Base-by-base conservation (phyloP, 106 monocot genomes). In the Agapanthus africanus region DNA sequence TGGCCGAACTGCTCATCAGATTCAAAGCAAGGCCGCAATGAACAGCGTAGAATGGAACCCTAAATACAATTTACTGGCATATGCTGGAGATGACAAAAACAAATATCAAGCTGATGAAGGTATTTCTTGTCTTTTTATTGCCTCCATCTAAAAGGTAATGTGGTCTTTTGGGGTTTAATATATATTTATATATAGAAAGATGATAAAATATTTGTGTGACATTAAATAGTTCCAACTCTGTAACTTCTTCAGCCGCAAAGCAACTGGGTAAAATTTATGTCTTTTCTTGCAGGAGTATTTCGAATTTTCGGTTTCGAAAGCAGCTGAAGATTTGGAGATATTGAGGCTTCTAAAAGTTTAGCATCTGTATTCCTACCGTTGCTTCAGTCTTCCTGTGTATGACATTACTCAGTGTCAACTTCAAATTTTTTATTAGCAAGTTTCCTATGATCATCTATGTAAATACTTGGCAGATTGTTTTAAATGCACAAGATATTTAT, bases 21-120 rank as follows among this genome's bases (percentile, higher is more conserved):
- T 97, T 63, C 84, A 89, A 37, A 82, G 86, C 68, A 97, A 87
- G 65, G 92, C 97, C 71, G 80, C 97, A 25, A 97, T 92, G 97
- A 97, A 92, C 70, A 92, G 97, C 63, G 89, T 97, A 11, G 97
- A 97, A 70, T 97, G 97, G 97, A 97, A 92, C 56, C 92, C 97
- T 54, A 97, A 90, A 59, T 78, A 82, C 57, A 97, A 97, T 56
- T 70, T 97, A 26, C 83, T 97, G 11, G 97, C 92, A 27, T 97
- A 92, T 75, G 97, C 97, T 11, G 95, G 95, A 28, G 95, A 95
- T 70, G 95, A 95, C 72, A 95, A 95, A 79, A 91, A 87, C 83
- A 97, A 97, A 66, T 92, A 97, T 59, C 82, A 82, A 70, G 79
- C 75, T 52, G 91, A 89, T 73, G 86, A 97, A 86, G 91, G 87